Evolutionary conservation across 108 stramenopile species (phyloP).

Genomic region (Skeletonema tropicum): DNA sequence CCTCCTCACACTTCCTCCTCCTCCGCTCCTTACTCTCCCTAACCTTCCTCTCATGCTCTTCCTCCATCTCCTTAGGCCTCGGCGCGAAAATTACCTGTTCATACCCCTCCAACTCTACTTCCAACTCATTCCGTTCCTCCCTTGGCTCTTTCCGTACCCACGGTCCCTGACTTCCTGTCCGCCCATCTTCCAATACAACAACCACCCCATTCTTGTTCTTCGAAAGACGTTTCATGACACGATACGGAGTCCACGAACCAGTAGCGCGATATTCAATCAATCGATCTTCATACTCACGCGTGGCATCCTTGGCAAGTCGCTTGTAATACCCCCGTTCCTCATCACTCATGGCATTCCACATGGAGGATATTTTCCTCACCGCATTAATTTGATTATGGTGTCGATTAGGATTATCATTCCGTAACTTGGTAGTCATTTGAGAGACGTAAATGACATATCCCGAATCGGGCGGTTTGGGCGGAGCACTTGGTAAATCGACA

Average conservation of each 20-base stretch:
- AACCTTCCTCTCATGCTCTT: slow-evolving; percentile 55
- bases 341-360: slow-evolving; percentile 72
- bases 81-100: slow-evolving; percentile 66
- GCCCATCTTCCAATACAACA: not conserved
- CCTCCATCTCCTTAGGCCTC: slow-evolving; percentile 66
- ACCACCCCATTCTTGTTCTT: slow-evolving; percentile 8
- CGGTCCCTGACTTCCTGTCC: slow-evolving; percentile 49
- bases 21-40: slow-evolving; percentile 39
- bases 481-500: slow-evolving; percentile 60
- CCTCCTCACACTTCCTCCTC: slow-evolving; percentile 29
- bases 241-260: slow-evolving; percentile 55
- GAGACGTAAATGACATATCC: slow-evolving; percentile 69
- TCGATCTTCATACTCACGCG: slow-evolving; percentile 59
- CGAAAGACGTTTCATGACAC: slow-evolving; percentile 37
- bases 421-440: slow-evolving; percentile 86
- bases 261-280: slow-evolving; percentile 82
- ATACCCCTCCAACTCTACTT: slow-evolving; percentile 75
- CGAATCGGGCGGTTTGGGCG: slow-evolving; percentile 73
- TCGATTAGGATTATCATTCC: slow-evolving; percentile 80
- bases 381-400: slow-evolving; percentile 76
- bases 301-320: slow-evolving; percentile 66
- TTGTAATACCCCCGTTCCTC: slow-evolving; percentile 67
- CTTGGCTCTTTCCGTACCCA: slow-evolving; percentile 61
- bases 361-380: slow-evolving; percentile 65
- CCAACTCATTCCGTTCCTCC: slow-evolving; percentile 67